Evolutionary conservation across 2,329 filamentous ascomycete species (phyloP), one percentile per base, ranked within the genome.

Genomic region (Trichoderma cornu-damae): DNA sequence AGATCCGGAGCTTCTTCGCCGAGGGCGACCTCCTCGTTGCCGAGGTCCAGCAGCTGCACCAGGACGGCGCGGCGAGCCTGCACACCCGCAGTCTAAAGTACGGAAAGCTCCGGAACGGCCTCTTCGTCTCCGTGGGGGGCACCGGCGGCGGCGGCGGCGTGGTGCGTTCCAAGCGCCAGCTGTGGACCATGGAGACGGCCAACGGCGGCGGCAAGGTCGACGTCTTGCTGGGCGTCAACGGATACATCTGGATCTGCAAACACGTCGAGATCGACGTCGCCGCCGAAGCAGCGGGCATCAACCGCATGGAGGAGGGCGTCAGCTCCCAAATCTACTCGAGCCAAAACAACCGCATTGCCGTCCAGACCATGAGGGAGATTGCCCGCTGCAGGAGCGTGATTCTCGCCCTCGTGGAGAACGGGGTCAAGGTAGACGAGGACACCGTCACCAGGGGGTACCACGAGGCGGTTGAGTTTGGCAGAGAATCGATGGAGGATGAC

Each of bases 1-100:
- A 97, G 74, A 97, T 99, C 73, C 85, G 94, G 50, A 90, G 86
- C n/a, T 99, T 96, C 74, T 97, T 99, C 75, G 86, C 88, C 55
- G 94, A 99, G 73, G 94, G 94, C 11, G 94, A 99, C 70, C 76
- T 99, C 52, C 77, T 99, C 14, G 89, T 97, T 16, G 94, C 94
- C 1, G 94, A 99, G 75, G 94, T 99, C 55, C 94, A 99, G 79
- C 84, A 84, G 64, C 78, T 99, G 55, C 90, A 91, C 70, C 81
- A 85, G 58, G 93, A 97, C 73, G 93, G 92, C 58, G 87, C 84
- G 1, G 92, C 94, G 1, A 87, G 86, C 58, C 77, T 99, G 68
- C 94, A 99, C 75, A 97, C 94, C 7, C 84, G 94, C 60, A 89
- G 84, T 62, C 75, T 97, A 68, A 92, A 93, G 70, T 99, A 97